These are phyloP conservation scores for Erodium moschatum DNA, from an alignment of 441 rosid genomes.

Conservation along the genomic window DNA sequence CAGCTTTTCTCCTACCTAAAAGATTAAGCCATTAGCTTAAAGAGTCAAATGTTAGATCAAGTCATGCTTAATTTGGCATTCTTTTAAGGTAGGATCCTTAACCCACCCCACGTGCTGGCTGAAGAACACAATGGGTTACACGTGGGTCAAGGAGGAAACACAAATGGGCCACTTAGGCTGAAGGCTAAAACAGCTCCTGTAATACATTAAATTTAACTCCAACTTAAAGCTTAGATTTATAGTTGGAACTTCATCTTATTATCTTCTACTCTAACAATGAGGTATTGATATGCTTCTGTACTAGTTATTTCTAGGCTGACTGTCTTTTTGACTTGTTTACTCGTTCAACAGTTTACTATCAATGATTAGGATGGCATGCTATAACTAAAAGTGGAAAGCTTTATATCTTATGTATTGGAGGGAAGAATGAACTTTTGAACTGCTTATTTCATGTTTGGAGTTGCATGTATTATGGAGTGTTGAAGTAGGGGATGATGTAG, in stretches of 20 bases:
- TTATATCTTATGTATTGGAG: background rate
- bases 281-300: background rate
- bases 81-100: too few species aligned
- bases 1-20: too few species aligned
- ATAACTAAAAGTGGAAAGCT: background rate
- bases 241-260: background rate
- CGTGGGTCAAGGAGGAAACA: background rate
- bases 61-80: too few species aligned
- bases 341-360: background rate
- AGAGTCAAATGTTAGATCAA: too few species aligned
- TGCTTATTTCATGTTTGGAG: constrained; percentile 2
- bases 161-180: background rate
- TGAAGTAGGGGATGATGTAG: constrained; percentile 3
- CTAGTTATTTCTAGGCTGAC: constrained; percentile 1
- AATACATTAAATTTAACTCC: background rate
- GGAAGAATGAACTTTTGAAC: background rate
- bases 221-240: background rate
- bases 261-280: background rate
- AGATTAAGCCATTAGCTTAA: too few species aligned
- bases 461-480: background rate
- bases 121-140: too few species aligned
- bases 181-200: background rate
- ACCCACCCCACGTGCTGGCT: too few species aligned
- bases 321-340: background rate
- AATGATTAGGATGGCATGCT: background rate